These are phyloP conservation scores for Spinellus fusiger DNA, from an alignment of 192 early-diverging fungal genomes.

Conservation along the genomic window DNA sequence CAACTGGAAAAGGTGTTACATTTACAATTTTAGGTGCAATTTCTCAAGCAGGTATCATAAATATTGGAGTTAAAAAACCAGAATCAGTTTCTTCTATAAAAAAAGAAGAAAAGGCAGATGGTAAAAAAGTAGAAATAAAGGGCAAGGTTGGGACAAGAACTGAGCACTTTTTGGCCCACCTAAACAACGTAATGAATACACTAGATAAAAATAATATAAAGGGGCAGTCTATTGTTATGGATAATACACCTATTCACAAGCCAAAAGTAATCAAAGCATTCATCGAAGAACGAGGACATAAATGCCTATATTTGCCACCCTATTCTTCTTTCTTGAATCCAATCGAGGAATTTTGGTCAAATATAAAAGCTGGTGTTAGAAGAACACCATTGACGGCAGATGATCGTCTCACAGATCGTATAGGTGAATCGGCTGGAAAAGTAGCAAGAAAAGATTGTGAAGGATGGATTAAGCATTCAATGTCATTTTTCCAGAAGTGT, in stretches of 20 bases:
- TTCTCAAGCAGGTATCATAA: slow-evolving; percentile 13
- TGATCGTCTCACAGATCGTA: slow-evolving; percentile 15
- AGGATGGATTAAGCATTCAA: too few species aligned
- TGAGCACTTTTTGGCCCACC: slow-evolving; percentile 10
- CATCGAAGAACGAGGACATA: slow-evolving; percentile 8
- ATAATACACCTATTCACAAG: slow-evolving; percentile 14
- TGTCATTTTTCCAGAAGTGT: slow-evolving; percentile 12
- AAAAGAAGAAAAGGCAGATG: slow-evolving; percentile 14
- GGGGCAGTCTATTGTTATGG: slow-evolving; percentile 18
- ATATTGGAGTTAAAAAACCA: slow-evolving; percentile 16
- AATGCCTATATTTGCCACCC: slow-evolving; percentile 18
- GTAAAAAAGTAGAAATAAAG: slow-evolving; percentile 7
- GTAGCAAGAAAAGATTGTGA: slow-evolving; percentile 4
- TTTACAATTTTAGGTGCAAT: too few species aligned
- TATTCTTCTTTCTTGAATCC: slow-evolving; percentile 24
- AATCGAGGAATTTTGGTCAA: slow-evolving; percentile 32
- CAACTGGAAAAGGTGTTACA: slow-evolving; percentile 14
- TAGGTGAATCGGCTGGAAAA: slow-evolving; percentile 11
- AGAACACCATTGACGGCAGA: slow-evolving; percentile 16
- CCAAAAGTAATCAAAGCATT: neutral
- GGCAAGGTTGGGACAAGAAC: slow-evolving; percentile 7
- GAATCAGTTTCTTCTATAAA: slow-evolving; percentile 11
- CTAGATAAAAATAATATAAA: slow-evolving; percentile 10
- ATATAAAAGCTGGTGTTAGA: slow-evolving; percentile 13
- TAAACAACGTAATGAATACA: slow-evolving; percentile 10